phyloP scores from a whole-genome alignment of 2,329 filamentous ascomycete genomes.

The Penicillium italicum region DNA sequence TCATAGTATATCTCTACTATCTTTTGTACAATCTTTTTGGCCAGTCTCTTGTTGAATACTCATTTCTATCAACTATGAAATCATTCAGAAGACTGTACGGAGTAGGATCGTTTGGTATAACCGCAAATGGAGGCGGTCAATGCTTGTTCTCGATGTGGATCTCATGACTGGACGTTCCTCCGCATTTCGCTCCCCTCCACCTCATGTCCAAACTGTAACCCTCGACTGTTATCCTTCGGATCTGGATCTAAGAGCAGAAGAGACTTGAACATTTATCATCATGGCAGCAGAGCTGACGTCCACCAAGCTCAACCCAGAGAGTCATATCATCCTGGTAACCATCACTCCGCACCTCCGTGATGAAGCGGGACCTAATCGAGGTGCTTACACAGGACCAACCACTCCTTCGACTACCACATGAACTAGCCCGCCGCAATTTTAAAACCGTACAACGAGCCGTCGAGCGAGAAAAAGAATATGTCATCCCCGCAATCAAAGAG shows the following conservation, averaged over 20 bases:
- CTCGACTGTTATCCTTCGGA: not conserved
- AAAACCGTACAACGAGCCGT: constrained; percentile 61
- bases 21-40: too few species aligned
- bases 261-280: not conserved
- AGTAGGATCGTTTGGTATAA: not conserved
- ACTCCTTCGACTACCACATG: constrained; percentile 85
- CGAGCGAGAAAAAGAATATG: constrained; percentile 47
- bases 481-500: constrained; percentile 49
- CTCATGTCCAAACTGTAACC: not conserved
- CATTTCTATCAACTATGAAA: too few species aligned
- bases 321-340: constrained; percentile 48
- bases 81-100: not conserved
- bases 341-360: constrained; percentile 10
- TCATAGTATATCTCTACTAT: too few species aligned
- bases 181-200: constrained; percentile 6
- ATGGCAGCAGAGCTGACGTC: constrained; percentile 46
- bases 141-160: constrained; percentile 3
- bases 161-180: constrained; percentile 13
- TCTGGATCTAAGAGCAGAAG: not conserved
- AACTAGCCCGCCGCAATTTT: constrained; percentile 91
- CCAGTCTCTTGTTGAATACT: too few species aligned
- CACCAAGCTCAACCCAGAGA: constrained; percentile 50
- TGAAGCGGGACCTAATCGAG: constrained; percentile 8
- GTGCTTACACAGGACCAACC: constrained; percentile 70
- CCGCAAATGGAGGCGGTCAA: constrained; percentile 5